These are phyloP conservation scores for Cucurbita maxima DNA, from an alignment of 306 rosid species.

Conservation along the genomic window DNA sequence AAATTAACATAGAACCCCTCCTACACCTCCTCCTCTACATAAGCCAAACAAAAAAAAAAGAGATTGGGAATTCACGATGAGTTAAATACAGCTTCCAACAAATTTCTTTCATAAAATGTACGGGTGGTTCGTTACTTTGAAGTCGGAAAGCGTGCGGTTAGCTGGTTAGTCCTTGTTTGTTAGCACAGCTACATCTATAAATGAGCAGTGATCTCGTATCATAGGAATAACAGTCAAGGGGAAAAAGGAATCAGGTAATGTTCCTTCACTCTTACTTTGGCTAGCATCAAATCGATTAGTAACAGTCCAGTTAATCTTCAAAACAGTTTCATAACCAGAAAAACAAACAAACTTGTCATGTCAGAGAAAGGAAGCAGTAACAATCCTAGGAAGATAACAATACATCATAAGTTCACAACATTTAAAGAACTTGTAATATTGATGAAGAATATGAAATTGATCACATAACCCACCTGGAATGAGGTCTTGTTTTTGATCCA, in stretches of 20 bases:
- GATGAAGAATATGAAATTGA: background rate
- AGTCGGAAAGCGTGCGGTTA: background rate
- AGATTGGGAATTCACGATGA: background rate
- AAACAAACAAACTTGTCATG: background rate
- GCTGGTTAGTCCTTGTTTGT: background rate
- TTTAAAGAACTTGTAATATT: too few species aligned
- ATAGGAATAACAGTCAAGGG: too few species aligned
- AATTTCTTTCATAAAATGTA: background rate
- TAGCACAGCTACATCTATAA: background rate
- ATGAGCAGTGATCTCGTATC: background rate
- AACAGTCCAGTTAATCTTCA: background rate
- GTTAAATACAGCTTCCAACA: background rate
- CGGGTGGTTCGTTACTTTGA: background rate
- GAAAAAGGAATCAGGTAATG: background rate
- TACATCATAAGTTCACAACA: too few species aligned
- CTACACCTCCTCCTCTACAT: background rate
- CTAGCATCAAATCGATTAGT: background rate
- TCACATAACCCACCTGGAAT: slow-evolving; percentile 13
- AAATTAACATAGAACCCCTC: background rate
- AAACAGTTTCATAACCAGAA: background rate
- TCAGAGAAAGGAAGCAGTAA: too few species aligned
- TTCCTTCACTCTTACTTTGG: background rate
- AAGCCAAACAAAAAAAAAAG: background rate
- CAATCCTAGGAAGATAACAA: too few species aligned
- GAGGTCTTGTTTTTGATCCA: slow-evolving; percentile 8